Percentiles rank a stretch among this genome's conserved stretches.
Evolutionary conservation across 2,329 filamentous ascomycete genomes (phyloP).

Genomic region (Penicillium sp.): DNA sequence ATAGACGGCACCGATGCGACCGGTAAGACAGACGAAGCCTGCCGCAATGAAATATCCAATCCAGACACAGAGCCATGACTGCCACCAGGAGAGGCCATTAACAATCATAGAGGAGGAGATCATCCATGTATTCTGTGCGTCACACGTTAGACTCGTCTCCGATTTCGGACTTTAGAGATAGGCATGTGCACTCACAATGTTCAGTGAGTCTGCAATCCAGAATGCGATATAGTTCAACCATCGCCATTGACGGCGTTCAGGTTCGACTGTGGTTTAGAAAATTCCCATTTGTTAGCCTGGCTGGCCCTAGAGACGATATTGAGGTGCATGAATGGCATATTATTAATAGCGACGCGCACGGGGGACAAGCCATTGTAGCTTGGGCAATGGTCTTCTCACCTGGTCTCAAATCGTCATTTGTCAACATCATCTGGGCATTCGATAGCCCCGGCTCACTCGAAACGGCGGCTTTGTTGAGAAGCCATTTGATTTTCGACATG

Average conservation of each 20-base stretch:
- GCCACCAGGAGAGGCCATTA: constrained; percentile 84
- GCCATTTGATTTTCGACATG: constrained; percentile 38
- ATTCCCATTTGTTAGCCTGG: constrained; percentile 25
- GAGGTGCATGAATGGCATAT: no score
- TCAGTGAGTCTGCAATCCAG: constrained; percentile 85
- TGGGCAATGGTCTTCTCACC: constrained; percentile 46
- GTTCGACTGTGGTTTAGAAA: constrained; percentile 68
- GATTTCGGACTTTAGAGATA: neutral
- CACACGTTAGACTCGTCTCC: constrained; percentile 9
- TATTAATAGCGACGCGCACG: neutral
- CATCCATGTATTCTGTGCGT: constrained; percentile 81
- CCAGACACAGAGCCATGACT: constrained; percentile 88
- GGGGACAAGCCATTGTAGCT: constrained; percentile 8
- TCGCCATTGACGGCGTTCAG: constrained; percentile 79
- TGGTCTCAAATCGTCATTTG: constrained; percentile 79
- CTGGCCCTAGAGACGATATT: constrained; percentile 1
- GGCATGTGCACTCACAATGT: constrained; percentile 62
- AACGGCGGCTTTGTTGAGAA: constrained; percentile 69
- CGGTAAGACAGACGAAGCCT: constrained; percentile 76
- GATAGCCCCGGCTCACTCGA: constrained; percentile 77
- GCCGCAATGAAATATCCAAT: constrained; percentile 80
- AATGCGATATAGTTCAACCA: constrained; percentile 88
- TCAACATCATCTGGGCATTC: constrained; percentile 81
- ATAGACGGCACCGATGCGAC: constrained; percentile 83
- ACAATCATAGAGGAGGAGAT: constrained; percentile 84